Base-by-base conservation (phyloP, 371 early-diverging fungal genomes). In the Capniomyces stellatus region DNA sequence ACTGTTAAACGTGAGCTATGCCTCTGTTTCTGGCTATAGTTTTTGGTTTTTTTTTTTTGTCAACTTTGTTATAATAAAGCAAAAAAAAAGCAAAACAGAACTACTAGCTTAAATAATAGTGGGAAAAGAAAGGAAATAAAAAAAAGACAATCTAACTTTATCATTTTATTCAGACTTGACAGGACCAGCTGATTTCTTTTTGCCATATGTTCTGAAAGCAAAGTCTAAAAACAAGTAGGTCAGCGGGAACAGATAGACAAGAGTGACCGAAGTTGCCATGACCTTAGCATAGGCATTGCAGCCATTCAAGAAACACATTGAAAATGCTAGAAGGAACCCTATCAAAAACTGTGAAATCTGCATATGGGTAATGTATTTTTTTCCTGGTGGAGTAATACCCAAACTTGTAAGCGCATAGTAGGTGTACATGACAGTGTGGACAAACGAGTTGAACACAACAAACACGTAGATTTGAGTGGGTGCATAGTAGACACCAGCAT, bases 381-480 rank as follows among this genome's bases (percentile, higher is more conserved):
- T 89, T 54, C 83, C 81, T 8, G 85, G 87, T 28, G 86, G 87
- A 56, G 74, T 76, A 39, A 84, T 60, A 23, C 87, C 87, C 23
- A 84, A 56, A 23, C 77, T 79, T 15, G 87, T 86, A 51, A 78
- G 66, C 25, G 83, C 78, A 52, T 89, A 91, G 71, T 89, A 90
- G 47, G 70, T 64, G 69, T 91, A 91, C 91, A 91, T 91, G 72
- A 88, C 66, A 54, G 89, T 78, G 67, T 91, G 92, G 51, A 91
- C 83, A 58, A 87, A 82, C 6, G 87, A 87, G 71, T 89, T 91
- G 69, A 84, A 79, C 42, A 85, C 68, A 41, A 88, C 87, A 63
- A 89, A 88, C 59, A 87, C 79, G 75, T 85, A 86, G 63, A 83
- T 81, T 25, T 84, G 83, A 21, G 83, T 77, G 1, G 86, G 77